Percentiles rank a stretch among this genome's conserved stretches.
phyloP scores from a whole-genome alignment of 1,139 yeast genomes.

The Petasospora fabianii region DNA sequence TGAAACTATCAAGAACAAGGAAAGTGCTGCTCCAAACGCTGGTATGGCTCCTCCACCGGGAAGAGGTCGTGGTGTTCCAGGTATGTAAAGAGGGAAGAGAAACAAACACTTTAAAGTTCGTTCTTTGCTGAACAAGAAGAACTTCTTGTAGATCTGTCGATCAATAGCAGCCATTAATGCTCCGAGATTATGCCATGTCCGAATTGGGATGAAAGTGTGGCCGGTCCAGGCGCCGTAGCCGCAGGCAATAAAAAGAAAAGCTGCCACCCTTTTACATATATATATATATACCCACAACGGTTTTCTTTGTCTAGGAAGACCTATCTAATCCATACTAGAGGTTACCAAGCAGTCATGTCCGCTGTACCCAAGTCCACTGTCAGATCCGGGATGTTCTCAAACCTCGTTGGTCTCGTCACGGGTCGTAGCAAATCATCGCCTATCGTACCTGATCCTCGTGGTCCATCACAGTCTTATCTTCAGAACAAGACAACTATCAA shows the following conservation, averaged over 20 bases:
- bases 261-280: no score
- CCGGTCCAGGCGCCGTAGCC: neutral
- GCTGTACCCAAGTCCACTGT: neutral
- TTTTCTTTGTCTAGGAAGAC: no score
- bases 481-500: neutral
- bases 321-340: no score
- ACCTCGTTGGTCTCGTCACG: neutral
- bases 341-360: neutral
- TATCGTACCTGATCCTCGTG: slow-evolving; percentile 8
- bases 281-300: no score
- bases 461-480: slow-evolving; percentile 8
- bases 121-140: no score
- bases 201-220: neutral
- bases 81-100: slow-evolving; percentile 3
- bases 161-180: neutral
- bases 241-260: neutral
- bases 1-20: slow-evolving; percentile 88
- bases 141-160: no score
- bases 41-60: slow-evolving; percentile 48
- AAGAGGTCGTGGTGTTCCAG: slow-evolving; percentile 66
- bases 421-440: neutral
- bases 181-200: slow-evolving; percentile 1
- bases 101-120: neutral
- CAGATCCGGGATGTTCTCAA: neutral
- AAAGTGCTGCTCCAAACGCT: slow-evolving; percentile 51